These are phyloP conservation scores for Paratinospora sagittata DNA, from an alignment of 164 flowering plant genomes.

Conservation along the genomic window DNA sequence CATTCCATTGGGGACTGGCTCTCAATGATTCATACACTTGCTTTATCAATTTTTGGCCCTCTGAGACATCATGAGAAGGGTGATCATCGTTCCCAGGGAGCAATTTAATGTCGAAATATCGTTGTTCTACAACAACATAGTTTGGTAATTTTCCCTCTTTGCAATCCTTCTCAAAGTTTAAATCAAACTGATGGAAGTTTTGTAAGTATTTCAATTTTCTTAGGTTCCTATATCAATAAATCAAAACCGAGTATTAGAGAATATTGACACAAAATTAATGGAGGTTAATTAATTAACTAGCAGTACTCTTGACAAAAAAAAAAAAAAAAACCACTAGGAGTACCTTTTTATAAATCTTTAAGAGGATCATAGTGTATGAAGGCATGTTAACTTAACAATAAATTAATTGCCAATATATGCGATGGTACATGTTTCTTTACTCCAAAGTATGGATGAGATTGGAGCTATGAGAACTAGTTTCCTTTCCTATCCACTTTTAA, in stretches of 20 bases:
- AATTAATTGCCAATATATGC: too few species aligned
- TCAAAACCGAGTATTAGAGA: neutral
- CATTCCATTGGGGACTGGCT: conserved; percentile 35
- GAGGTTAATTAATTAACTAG: too few species aligned
- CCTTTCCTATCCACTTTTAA: too few species aligned
- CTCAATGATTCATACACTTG: conserved; percentile 31
- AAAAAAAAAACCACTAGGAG: too few species aligned
- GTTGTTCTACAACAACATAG: conserved; percentile 31
- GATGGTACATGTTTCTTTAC: too few species aligned
- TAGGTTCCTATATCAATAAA: conserved; percentile 21
- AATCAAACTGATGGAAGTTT: conserved; percentile 26
- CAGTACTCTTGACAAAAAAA: too few species aligned
- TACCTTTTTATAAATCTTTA: too few species aligned
- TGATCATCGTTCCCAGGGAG: conserved; percentile 34
- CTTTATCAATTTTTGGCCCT: conserved; percentile 32
- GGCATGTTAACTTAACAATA: too few species aligned
- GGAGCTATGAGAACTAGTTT: too few species aligned
- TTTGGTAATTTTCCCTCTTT: conserved; percentile 30
- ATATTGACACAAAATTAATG: neutral
- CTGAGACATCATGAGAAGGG: conserved; percentile 30
- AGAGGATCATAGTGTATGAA: too few species aligned
- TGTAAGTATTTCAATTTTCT: conserved; percentile 26
- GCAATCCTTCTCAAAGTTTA: conserved; percentile 27
- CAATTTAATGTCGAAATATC: conserved; percentile 23
- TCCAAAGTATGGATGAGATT: too few species aligned